A percentile compares a stretch with the other conserved stretches of the same genome.
Conservation (phyloP, 2,329 filamentous ascomycete species). For the Colletotrichum sp. region DNA sequence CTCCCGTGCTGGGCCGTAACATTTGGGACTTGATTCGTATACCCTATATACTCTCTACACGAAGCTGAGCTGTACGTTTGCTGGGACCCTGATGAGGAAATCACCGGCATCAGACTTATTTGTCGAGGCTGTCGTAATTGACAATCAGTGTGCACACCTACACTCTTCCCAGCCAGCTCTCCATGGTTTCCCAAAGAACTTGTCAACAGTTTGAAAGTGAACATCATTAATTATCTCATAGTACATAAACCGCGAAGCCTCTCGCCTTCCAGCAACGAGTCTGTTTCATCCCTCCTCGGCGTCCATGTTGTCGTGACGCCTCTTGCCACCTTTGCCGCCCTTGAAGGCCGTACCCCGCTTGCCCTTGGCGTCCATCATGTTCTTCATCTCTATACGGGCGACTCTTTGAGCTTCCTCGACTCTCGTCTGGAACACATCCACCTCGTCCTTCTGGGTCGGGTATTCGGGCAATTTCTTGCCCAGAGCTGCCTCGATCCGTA, state of each 20-base stretch:
- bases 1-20: no score
- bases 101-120: no score
- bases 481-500: conserved; percentile 82
- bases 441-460: conserved; percentile 77
- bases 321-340: conserved; percentile 39
- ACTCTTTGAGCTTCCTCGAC: conserved; percentile 85
- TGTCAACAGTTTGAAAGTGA: not conserved
- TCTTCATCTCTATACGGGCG: conserved; percentile 82
- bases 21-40: no score
- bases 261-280: not conserved
- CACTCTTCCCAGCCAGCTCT: no score
- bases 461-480: conserved; percentile 78
- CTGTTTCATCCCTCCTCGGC: conserved; percentile 67
- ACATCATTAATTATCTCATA: not conserved
- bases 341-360: conserved; percentile 53
- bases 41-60: no score
- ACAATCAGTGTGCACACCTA: no score
- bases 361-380: conserved; percentile 72
- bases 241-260: not conserved
- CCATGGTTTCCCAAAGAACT: no score
- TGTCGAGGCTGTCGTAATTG: no score
- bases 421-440: conserved; percentile 78
- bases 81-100: no score
- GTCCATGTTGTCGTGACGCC: conserved; percentile 70
- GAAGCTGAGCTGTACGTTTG: no score